Percentiles rank a stretch among this genome's conserved stretches.
Conservation (phyloP, 2,329 filamentous ascomycete species). For the Penicillium sp. region DNA sequence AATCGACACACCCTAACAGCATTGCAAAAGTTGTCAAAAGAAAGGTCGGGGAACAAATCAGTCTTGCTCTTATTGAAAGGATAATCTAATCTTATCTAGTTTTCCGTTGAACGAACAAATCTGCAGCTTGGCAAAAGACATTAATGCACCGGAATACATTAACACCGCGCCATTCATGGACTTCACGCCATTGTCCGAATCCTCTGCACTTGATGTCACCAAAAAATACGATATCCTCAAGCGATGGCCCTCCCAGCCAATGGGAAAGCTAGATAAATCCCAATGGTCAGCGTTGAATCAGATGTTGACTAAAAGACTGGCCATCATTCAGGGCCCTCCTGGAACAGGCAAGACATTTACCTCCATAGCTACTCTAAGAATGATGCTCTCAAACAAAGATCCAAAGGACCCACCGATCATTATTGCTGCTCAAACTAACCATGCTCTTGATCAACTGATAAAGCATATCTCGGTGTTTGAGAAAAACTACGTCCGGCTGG, state of each 20-base stretch:
- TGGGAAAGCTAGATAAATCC: slow-evolving; percentile 62
- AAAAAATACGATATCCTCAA: slow-evolving; percentile 49
- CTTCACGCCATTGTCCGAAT: slow-evolving; percentile 47
- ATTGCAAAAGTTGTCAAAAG: slow-evolving; percentile 63
- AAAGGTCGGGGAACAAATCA: slow-evolving; percentile 43
- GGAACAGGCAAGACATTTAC: slow-evolving; percentile 80
- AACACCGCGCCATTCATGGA: slow-evolving; percentile 51
- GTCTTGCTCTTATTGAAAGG: background rate
- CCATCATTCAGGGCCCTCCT: slow-evolving; percentile 81
- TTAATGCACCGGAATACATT: slow-evolving; percentile 56
- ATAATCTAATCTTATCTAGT: slow-evolving; percentile 25
- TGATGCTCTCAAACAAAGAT: slow-evolving; percentile 61
- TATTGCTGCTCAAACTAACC: slow-evolving; percentile 83
- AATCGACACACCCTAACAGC: slow-evolving; percentile 70
- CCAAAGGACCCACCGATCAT: slow-evolving; percentile 66
- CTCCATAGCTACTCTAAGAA: slow-evolving; percentile 68
- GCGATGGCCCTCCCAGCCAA: slow-evolving; percentile 51
- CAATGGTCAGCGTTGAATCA: slow-evolving; percentile 67
- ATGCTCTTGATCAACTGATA: slow-evolving; percentile 82
- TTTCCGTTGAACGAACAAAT: slow-evolving; percentile 49
- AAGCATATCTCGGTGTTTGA: slow-evolving; percentile 63
- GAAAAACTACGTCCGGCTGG: slow-evolving; percentile 63
- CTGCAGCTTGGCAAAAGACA: slow-evolving; percentile 38
- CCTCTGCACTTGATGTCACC: slow-evolving; percentile 44
- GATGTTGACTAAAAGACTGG: slow-evolving; percentile 70